Evolutionary conservation across 495 filamentous ascomycete genomes (phyloP).

Genomic region (Podospora tetraspora): DNA sequence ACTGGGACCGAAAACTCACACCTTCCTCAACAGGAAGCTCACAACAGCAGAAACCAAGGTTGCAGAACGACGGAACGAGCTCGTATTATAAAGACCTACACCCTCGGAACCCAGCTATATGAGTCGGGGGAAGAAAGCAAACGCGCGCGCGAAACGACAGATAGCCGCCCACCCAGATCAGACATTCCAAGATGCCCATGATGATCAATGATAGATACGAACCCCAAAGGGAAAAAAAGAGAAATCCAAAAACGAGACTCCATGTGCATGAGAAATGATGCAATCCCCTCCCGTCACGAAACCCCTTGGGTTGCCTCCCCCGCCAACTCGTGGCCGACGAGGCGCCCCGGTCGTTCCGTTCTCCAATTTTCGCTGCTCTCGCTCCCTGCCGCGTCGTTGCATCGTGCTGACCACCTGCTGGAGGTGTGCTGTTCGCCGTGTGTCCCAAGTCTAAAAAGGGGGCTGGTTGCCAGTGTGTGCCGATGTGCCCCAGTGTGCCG

Average conservation of each 20-base stretch:
- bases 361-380: not conserved
- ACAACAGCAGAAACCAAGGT: not conserved
- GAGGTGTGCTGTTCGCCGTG: slow-evolving; percentile 9
- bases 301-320: not conserved
- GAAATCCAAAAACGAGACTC: not conserved
- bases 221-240: not conserved
- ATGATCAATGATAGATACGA: slow-evolving; percentile 3
- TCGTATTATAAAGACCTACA: slow-evolving; percentile 6
- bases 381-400: not conserved
- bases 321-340: not conserved
- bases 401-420: slow-evolving; percentile 2
- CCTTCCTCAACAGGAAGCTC: not conserved
- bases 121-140: not conserved
- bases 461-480: slow-evolving; percentile 6
- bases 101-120: not conserved
- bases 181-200: slow-evolving; percentile 3
- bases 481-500: not conserved
- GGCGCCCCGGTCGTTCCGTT: not conserved
- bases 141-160: slow-evolving; percentile 4
- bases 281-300: not conserved
- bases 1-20: too few relatives aligned
- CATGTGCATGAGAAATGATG: not conserved
- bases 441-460: slow-evolving; percentile 9
- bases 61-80: not conserved
- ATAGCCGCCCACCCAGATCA: slow-evolving; percentile 7